Evolutionary conservation across 169 alveolate species (phyloP).

Genomic region (Theileria luwenshuni): DNA sequence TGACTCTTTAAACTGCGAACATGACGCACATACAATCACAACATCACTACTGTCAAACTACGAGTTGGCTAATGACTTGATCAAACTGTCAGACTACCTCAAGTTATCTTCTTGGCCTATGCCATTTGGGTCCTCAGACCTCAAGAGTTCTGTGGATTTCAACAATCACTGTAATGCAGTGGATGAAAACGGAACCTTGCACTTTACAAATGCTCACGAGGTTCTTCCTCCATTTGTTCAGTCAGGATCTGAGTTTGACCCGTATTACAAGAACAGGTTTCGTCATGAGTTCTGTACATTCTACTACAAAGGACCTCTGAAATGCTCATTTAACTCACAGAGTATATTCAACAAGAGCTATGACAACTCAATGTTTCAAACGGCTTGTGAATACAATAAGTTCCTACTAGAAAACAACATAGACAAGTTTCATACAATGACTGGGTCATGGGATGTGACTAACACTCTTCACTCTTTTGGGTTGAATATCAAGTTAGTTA

Average conservation of each 20-base stretch:
- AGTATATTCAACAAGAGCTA: slow-evolving; percentile 30
- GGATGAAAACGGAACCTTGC: slow-evolving; percentile 60
- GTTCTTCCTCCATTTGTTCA: slow-evolving; percentile 72
- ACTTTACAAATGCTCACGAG: slow-evolving; percentile 72
- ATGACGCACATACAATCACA: slow-evolving; percentile 46
- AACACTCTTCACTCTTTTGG: slow-evolving; percentile 72
- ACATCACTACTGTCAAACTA: slow-evolving; percentile 53
- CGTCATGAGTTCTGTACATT: slow-evolving; percentile 57
- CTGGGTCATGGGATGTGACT: slow-evolving; percentile 73
- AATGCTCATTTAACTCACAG: slow-evolving; percentile 56
- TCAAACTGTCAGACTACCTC: slow-evolving; percentile 44
- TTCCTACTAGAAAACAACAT: slow-evolving; percentile 66
- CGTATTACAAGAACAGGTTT: slow-evolving; percentile 49
- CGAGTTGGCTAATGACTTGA: slow-evolving; percentile 52
- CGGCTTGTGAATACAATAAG: slow-evolving; percentile 51
- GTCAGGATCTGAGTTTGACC: slow-evolving; percentile 32
- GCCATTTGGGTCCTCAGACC: slow-evolving; percentile 73
- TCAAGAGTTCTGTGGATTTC: slow-evolving; percentile 24
- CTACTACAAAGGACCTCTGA: slow-evolving; percentile 47
- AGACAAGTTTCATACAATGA: slow-evolving; percentile 44
- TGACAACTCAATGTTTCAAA: slow-evolving; percentile 49
- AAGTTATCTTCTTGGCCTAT: slow-evolving; percentile 67
- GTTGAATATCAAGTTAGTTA: slow-evolving; percentile 66
- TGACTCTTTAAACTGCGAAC: slow-evolving; percentile 15
- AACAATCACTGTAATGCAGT: slow-evolving; percentile 59